Evolutionary conservation across 2,329 filamentous ascomycete genomes (phyloP).

Genomic region (Graphilbum sp.): DNA sequence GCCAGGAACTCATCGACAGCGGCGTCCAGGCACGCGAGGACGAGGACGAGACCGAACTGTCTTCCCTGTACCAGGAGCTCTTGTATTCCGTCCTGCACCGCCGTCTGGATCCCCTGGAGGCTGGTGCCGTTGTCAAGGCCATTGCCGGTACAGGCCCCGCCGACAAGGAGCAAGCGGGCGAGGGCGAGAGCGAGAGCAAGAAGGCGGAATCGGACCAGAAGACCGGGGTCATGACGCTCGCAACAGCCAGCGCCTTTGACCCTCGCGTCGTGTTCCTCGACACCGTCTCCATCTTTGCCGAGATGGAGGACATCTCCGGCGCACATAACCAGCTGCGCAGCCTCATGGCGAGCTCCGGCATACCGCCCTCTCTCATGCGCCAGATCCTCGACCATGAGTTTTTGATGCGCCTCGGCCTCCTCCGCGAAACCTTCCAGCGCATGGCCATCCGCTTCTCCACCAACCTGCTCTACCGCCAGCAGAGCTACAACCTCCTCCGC

Average conservation of each 20-base stretch:
- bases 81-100: constrained; percentile 58
- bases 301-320: constrained; percentile 40
- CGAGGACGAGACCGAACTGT: constrained; percentile 52
- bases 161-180: background rate
- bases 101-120: constrained; percentile 48
- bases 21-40: constrained; percentile 48
- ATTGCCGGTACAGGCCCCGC: constrained; percentile 31
- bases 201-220: constrained; percentile 28
- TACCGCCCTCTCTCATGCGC: constrained; percentile 59
- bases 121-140: constrained; percentile 56
- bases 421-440: constrained; percentile 69
- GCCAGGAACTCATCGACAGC: constrained; percentile 48
- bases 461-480: constrained; percentile 84
- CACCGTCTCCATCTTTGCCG: constrained; percentile 62
- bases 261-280: constrained; percentile 64
- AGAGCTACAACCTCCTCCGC: constrained; percentile 87
- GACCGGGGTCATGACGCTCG: background rate
- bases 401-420: constrained; percentile 60
- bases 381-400: constrained; percentile 66
- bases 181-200: background rate
- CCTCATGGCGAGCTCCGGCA: constrained; percentile 55
- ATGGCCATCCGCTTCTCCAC: constrained; percentile 82
- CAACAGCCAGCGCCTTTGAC: constrained; percentile 33
- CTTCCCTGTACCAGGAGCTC: constrained; percentile 70
- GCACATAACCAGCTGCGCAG: constrained; percentile 38